Conservation (phyloP, 1,139 yeast genomes). For the Sugiyamaella sp. region DNA sequence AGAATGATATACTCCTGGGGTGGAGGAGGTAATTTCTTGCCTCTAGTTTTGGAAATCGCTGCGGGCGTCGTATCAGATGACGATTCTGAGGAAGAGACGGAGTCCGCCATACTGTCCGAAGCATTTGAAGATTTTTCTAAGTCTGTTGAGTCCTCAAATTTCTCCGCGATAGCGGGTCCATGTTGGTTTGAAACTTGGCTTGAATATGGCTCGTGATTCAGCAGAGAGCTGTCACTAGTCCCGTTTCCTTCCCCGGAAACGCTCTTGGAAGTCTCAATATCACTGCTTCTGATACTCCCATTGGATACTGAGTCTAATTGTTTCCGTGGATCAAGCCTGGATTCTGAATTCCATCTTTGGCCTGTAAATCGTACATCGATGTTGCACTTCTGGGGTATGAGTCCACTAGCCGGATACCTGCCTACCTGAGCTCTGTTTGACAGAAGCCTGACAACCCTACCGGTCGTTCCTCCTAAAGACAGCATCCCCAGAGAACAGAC, state of each 20-base stretch:
- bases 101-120: too few species aligned
- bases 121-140: too few species aligned
- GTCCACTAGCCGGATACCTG: neutral
- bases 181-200: too few species aligned
- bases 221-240: too few species aligned
- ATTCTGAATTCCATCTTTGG: neutral
- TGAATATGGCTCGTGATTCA: too few species aligned
- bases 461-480: neutral
- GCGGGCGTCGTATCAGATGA: too few species aligned
- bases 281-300: neutral
- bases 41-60: constrained; percentile 16
- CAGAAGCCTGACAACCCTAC: neutral
- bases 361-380: neutral
- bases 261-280: too few species aligned
- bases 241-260: too few species aligned
- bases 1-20: constrained; percentile 33
- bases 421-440: neutral
- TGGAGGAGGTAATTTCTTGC: constrained; percentile 22
- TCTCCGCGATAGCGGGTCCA: too few species aligned
- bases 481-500: neutral
- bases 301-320: too few species aligned
- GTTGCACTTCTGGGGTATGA: neutral
- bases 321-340: neutral
- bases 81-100: too few species aligned
- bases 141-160: too few species aligned